phyloP scores from a whole-genome alignment of 1,284 basidiomycete species.

The Heterobasidion occidentale region DNA sequence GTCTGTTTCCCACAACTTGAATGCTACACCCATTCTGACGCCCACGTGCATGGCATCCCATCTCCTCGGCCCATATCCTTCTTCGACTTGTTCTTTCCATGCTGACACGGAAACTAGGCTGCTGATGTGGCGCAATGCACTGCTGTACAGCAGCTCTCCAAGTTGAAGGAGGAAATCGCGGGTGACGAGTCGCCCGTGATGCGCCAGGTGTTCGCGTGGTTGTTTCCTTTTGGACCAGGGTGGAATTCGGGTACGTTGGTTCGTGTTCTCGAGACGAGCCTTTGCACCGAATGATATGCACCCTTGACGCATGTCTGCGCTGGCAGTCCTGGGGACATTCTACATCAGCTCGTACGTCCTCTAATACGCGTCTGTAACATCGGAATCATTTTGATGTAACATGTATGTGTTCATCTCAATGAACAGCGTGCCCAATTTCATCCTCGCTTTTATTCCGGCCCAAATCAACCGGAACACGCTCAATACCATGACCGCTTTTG shows the following conservation, averaged over 20 bases:
- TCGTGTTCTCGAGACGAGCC: too few species aligned
- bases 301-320: neutral
- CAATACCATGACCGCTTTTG: slow-evolving; percentile 87
- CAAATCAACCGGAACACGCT: slow-evolving; percentile 76
- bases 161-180: slow-evolving; percentile 52
- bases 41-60: neutral
- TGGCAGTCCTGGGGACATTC: slow-evolving; percentile 79
- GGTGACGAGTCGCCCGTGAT: slow-evolving; percentile 61
- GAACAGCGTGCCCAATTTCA: slow-evolving; percentile 80
- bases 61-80: too few species aligned
- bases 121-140: slow-evolving; percentile 29
- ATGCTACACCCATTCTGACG: neutral
- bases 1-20: neutral
- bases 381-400: too few species aligned
- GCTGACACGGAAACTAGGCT: slow-evolving; percentile 17
- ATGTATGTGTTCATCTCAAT: neutral
- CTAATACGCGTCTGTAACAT: slow-evolving; percentile 2
- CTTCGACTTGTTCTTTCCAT: too few species aligned
- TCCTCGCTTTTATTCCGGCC: slow-evolving; percentile 84
- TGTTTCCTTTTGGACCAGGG: slow-evolving; percentile 83
- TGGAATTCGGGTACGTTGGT: slow-evolving; percentile 60
- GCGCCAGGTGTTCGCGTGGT: slow-evolving; percentile 66
- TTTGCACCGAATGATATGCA: too few species aligned
- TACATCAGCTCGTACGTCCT: slow-evolving; percentile 83
- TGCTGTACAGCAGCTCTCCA: slow-evolving; percentile 48